Base-by-base conservation (phyloP, 2,329 filamentous ascomycete genomes). In the Rugonectria rugulosa region DNA sequence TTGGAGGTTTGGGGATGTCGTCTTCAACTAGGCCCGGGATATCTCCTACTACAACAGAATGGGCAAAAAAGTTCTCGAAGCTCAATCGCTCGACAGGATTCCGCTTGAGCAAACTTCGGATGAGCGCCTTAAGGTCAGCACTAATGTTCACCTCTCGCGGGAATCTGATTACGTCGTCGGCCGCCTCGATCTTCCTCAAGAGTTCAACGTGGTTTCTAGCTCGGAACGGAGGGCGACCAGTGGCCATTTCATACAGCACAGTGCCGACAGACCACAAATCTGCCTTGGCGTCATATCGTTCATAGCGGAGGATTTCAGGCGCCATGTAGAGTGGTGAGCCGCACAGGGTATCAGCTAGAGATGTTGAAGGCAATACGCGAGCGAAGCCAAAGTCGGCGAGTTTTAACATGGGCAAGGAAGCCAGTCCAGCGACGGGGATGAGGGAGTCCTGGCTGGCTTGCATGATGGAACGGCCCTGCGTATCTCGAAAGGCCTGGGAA, bases 351-450 rank as follows among this genome's bases (percentile, higher is more conserved):
- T 99, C 95, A 10, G 95, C 95, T 60, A 99, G 82, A 5, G 93
- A 94, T 0, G 94, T 96, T 7, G 91, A 88, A 2, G 95, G 94
- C 43, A 99, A 79, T 51, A 96, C 92, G 52, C 95, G 88, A 52
- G 95, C 95, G 72, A 99, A 99, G n/a, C 95, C 95, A 70, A 99
- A 99, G 77, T 99, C 95, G 53, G 95, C 95, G 66, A 99, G 88
- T 77, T 99, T 99, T 57, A 99, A 85, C 89, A 98, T 96, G 5
- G 95, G 95, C 36, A 99, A 77, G 15, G 92, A 95, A 48, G 86
- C 82, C 24, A 99, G 79, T 7, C 95, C 95, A 21, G 88, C 88
- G 21, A 88, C 84, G 4, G 94, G 92, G 38, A 91, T 89, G 52
- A 95, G 80, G 1, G 92, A 93, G 70, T 93, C 87, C 37, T 89